Percentiles rank a stretch among this genome's conserved stretches.
Evolutionary conservation across 257 asterid species (phyloP).

Genomic region (Leptodermis oblonga): DNA sequence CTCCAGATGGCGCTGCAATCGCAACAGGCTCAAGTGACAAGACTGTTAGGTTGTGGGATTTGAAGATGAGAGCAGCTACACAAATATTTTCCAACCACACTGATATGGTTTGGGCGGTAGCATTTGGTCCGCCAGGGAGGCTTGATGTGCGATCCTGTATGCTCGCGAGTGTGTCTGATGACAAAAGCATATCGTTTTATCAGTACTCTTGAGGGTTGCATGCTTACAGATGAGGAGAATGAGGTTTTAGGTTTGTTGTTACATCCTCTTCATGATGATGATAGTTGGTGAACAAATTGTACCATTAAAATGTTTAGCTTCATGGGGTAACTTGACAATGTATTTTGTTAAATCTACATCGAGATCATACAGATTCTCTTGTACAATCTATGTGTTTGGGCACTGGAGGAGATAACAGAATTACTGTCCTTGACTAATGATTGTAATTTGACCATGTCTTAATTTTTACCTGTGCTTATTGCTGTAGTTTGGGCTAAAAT

Average conservation of each 20-base stretch:
- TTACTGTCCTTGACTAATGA: neutral
- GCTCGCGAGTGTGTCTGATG: slow-evolving; percentile 93
- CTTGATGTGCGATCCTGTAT: slow-evolving; percentile 57
- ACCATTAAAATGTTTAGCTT: neutral
- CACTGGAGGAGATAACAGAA: neutral
- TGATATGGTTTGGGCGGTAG: slow-evolving; percentile 94
- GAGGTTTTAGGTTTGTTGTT: neutral
- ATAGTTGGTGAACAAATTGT: neutral
- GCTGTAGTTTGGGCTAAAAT: neutral
- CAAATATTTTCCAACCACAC: slow-evolving; percentile 77
- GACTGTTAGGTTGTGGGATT: slow-evolving; percentile 87
- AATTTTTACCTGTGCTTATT: too few relatives aligned
- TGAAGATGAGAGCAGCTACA: slow-evolving; percentile 86
- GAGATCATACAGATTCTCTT: neutral
- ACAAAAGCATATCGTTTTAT: slow-evolving; percentile 73
- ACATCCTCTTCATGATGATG: neutral
- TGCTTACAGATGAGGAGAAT: neutral
- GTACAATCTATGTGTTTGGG: neutral
- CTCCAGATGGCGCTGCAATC: slow-evolving; percentile 88
- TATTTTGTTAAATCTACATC: neutral
- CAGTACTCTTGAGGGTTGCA: slow-evolving; percentile 49
- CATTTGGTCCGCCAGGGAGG: slow-evolving; percentile 68
- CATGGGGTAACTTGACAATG: neutral
- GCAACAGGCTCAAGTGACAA: slow-evolving; percentile 91
- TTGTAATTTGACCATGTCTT: neutral